Percentiles rank a stretch among this genome's conserved stretches.
Conservation (phyloP, 192 early-diverging fungal species). For the Linnemannia exigua region DNA sequence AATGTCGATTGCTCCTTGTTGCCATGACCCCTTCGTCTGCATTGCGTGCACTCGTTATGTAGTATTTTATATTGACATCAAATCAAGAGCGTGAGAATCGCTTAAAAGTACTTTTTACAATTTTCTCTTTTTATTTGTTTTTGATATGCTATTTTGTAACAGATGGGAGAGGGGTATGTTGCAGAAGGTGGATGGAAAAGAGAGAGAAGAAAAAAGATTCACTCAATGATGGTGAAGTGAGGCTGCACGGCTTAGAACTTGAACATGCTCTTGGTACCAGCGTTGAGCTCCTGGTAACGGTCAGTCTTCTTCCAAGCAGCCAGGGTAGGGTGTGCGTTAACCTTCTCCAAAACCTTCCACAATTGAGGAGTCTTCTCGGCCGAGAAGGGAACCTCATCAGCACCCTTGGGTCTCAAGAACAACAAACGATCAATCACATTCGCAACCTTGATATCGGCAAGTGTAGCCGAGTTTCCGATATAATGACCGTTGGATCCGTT, state of each 20-base stretch:
- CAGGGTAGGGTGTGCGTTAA: constrained; percentile 21
- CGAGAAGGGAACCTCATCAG: constrained; percentile 21
- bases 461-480: constrained; percentile 58
- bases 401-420: constrained; percentile 26
- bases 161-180: too few species aligned
- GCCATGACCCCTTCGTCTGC: too few species aligned
- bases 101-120: too few species aligned
- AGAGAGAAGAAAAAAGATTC: not conserved
- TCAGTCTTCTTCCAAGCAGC: constrained; percentile 11
- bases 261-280: constrained; percentile 8
- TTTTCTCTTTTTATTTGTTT: too few species aligned
- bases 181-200: not conserved
- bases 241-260: constrained; percentile 8
- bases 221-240: not conserved
- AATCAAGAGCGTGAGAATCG: too few species aligned
- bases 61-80: too few species aligned
- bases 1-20: too few species aligned
- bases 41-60: too few species aligned
- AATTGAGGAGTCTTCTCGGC: constrained; percentile 32
- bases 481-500: constrained; percentile 72
- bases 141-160: too few species aligned
- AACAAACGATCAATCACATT: constrained; percentile 20
- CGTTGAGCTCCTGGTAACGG: constrained; percentile 28
- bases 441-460: constrained; percentile 58
- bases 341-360: constrained; percentile 44